A percentile compares a stretch with the other conserved stretches of the same genome.
Evolutionary conservation across 345 rosid species (phyloP).

Genomic region (Populus alba): DNA sequence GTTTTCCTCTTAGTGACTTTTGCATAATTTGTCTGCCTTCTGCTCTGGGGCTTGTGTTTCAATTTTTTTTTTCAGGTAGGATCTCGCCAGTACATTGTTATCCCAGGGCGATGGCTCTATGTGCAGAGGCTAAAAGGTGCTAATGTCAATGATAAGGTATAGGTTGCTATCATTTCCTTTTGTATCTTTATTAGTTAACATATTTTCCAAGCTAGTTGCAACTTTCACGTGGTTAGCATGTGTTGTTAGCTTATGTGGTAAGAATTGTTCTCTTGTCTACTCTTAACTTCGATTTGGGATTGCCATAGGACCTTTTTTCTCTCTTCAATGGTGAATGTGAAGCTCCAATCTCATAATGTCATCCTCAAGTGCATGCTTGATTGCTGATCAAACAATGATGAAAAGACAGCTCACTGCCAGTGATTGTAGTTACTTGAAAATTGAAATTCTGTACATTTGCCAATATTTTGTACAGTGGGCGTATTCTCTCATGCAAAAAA

Average conservation of each 20-base stretch:
- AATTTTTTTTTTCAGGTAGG: conserved; percentile 58
- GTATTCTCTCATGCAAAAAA: background rate
- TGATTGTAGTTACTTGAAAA: background rate
- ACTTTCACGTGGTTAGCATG: background rate
- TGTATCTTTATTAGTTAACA: background rate
- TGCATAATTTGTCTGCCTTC: background rate
- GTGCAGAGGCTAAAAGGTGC: conserved; percentile 92
- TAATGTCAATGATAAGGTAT: conserved; percentile 75
- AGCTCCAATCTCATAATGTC: background rate
- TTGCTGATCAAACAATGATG: background rate
- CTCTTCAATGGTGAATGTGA: background rate
- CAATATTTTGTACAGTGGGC: background rate
- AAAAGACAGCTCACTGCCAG: background rate
- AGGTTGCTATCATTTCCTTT: background rate
- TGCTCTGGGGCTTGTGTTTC: background rate
- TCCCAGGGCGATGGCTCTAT: conserved; percentile 78
- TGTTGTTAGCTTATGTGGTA: background rate
- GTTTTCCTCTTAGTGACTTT: background rate
- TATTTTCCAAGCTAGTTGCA: background rate
- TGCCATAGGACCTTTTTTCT: background rate
- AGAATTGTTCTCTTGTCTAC: background rate
- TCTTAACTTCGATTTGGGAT: background rate
- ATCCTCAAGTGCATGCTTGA: background rate
- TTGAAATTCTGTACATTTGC: background rate
- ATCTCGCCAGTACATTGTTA: conserved; percentile 79